Base-by-base conservation (phyloP, 805 yeast species). In the Spathaspora sp. region DNA sequence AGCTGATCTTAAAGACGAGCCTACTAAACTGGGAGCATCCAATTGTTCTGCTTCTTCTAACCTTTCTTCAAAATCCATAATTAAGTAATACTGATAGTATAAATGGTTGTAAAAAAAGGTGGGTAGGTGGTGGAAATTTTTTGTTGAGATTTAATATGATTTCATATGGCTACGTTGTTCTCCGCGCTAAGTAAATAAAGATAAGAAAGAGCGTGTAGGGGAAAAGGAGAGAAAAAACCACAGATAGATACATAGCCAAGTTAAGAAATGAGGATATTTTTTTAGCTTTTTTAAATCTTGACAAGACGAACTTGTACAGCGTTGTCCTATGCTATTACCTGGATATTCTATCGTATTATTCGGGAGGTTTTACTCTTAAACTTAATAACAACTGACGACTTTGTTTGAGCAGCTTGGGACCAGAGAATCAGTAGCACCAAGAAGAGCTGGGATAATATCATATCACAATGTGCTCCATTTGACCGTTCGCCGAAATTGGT, bases 1-100 rank as follows among this genome's bases (percentile, higher is more conserved):
- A 23, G 78, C 78, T 1, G 78, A 73, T 54, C 79, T 65, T 44
- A 81, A 64, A 12, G 82, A 74, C 8, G 80, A 67, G 10, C 86
- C 86, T 29, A 81, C 78, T 55, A 81, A 68, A 23, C 84, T 79
- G 9, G 85, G 84, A 19, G 73, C 64, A 17, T 66, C 61, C 48
- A 73, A 68, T 58, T 68, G 73, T 58, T 79, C 81, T 16, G 80
- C 81, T 54, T 73, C 76, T 63, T 80, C 81, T 56, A 78, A 70
- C 63, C 81, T 83, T 55, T 70, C 69, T 65, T 78, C 82, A 62
- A 76, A 70, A 61, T 79, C 81, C 82, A 79, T 79, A 26, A 54
- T 60, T 23, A 17, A 35, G 18, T 7, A n/a, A 2, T 35, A 9
- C 40, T 16, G 14, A 11, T 18, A 12, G 46, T 19, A 14, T 8